Evolutionary conservation across 495 filamentous ascomycete genomes (phyloP).

Genomic region (Eremomyces bilateralis): DNA sequence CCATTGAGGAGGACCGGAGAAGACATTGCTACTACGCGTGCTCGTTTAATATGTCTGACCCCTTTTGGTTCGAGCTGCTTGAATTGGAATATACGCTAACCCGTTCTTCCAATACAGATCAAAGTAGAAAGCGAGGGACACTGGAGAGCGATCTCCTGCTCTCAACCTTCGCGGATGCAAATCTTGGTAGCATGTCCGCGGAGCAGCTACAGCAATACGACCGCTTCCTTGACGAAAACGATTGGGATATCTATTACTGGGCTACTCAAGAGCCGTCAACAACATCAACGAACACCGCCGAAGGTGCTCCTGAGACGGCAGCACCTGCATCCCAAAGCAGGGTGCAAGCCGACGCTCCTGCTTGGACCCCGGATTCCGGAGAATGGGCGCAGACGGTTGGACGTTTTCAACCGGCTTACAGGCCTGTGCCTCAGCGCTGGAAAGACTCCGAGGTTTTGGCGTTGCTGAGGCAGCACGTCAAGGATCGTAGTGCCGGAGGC

Average conservation of each 20-base stretch:
- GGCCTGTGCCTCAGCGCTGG: constrained; percentile 76
- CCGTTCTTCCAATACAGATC: constrained; percentile 33
- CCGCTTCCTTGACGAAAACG: constrained; percentile 90
- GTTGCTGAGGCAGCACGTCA: constrained; percentile 62
- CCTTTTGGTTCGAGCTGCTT: no score
- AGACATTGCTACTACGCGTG: constrained; percentile 60
- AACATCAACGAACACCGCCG: constrained; percentile 20
- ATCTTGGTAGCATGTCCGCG: constrained; percentile 50
- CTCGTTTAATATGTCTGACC: constrained; percentile 69
- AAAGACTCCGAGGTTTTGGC: constrained; percentile 53
- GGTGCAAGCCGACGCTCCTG: constrained; percentile 12
- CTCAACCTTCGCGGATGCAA: constrained; percentile 73
- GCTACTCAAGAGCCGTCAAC: constrained; percentile 66
- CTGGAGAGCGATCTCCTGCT: constrained; percentile 90
- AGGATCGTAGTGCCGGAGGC: constrained; percentile 18
- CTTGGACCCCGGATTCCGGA: constrained; percentile 25
- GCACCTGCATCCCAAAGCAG: constrained; percentile 19
- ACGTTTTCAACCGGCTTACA: constrained; percentile 80
- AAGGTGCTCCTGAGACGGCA: constrained; percentile 15
- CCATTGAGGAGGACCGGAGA: constrained; percentile 64
- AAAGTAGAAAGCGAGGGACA: constrained; percentile 89
- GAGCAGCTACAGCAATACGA: constrained; percentile 70
- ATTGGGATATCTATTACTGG: constrained; percentile 99
- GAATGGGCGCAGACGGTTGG: constrained; percentile 97
- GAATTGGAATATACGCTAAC: constrained; percentile 2